Evolutionary conservation across 2,329 filamentous ascomycete species (phyloP).

Genomic region (Neofusicoccum umdonicola): DNA sequence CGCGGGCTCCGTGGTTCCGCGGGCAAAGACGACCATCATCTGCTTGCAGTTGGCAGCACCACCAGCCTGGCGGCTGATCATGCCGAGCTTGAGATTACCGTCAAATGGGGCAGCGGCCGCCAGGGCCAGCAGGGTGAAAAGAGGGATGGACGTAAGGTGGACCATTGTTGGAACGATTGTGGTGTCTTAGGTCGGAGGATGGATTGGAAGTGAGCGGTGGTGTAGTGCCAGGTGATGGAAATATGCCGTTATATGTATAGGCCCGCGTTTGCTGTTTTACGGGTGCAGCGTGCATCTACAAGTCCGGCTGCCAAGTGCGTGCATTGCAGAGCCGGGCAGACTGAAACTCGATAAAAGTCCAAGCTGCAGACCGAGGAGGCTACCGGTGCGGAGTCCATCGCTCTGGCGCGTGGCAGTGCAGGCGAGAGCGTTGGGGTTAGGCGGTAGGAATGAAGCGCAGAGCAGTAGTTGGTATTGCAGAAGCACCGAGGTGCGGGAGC

Average conservation of each 20-base stretch:
- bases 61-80: not conserved
- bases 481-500: not conserved
- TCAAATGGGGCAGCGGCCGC: not conserved
- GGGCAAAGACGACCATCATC: constrained; percentile 57
- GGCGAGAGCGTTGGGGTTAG: not conserved
- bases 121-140: not conserved
- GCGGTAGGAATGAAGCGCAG: not conserved
- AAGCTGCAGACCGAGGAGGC: not conserved
- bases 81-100: not conserved
- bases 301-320: not conserved
- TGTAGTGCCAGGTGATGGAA: not conserved
- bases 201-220: not conserved
- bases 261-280: not conserved
- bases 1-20: constrained; percentile 53
- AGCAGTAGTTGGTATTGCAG: not conserved
- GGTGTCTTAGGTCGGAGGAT: not conserved
- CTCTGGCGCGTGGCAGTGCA: not conserved
- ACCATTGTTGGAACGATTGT: not conserved
- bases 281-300: not conserved
- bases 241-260: not conserved
- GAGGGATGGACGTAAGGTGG: not conserved
- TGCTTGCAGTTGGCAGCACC: constrained; percentile 16
- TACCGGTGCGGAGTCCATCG: not conserved
- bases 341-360: not conserved
- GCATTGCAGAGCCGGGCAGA: not conserved